phyloP scores from a whole-genome alignment of 257 asterid genomes.

The Salvia hispanica region DNA sequence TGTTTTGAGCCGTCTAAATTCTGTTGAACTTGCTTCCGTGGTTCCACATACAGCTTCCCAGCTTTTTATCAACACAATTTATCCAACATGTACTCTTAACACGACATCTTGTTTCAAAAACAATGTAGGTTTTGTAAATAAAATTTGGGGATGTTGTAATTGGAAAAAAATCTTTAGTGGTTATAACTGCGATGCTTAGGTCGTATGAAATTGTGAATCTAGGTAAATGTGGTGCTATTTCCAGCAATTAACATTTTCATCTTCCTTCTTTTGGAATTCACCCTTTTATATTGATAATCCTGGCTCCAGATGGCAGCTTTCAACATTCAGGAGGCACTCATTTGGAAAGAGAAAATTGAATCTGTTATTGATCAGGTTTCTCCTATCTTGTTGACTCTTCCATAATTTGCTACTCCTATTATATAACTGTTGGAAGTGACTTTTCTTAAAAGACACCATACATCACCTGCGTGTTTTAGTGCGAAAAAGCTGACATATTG shows the following conservation, averaged over 20 bases:
- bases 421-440: slow-evolving; percentile 19
- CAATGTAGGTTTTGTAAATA: background rate
- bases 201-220: background rate
- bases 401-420: slow-evolving; percentile 11
- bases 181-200: background rate
- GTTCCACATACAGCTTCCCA: slow-evolving; percentile 13
- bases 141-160: background rate
- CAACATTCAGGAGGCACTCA: slow-evolving; percentile 97
- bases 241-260: background rate
- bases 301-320: slow-evolving; percentile 97
- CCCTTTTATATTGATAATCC: slow-evolving; percentile 26
- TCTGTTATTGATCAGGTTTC: slow-evolving; percentile 91
- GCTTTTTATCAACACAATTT: background rate
- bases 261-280: slow-evolving; percentile 25
- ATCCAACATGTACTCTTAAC: background rate
- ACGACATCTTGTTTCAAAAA: background rate
- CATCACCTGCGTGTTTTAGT: slow-evolving; percentile 30
- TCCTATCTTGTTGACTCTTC: slow-evolving; percentile 23
- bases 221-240: background rate
- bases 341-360: slow-evolving; percentile 98
- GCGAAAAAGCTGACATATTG: slow-evolving; percentile 33
- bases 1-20: slow-evolving; percentile 2
- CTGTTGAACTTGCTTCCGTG: slow-evolving; percentile 13
- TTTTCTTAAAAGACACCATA: slow-evolving; percentile 16
- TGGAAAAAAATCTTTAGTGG: background rate